These are phyloP conservation scores for Bothriochloa decipiens DNA, from an alignment of 176 grass and related monocot genomes.

Conservation along the genomic window DNA sequence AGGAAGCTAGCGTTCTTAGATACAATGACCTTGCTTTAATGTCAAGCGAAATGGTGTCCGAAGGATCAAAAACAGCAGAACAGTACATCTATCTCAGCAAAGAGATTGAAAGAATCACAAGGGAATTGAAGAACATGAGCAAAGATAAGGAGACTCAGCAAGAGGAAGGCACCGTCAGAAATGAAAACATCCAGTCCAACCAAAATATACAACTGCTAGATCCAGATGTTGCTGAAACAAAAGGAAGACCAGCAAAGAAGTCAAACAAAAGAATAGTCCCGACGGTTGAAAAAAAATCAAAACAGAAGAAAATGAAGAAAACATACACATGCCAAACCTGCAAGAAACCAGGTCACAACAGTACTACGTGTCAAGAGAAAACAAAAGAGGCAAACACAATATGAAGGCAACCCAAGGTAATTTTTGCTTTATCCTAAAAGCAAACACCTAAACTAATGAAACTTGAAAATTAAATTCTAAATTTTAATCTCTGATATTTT, in stretches of 20 bases:
- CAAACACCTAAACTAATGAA: too few species aligned
- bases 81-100: neutral
- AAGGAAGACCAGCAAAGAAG: neutral
- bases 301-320: neutral
- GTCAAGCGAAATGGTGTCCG: neutral
- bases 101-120: too few species aligned
- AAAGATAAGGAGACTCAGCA: accelerated
- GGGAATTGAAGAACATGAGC: too few species aligned
- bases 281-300: neutral
- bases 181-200: neutral
- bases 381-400: too few species aligned
- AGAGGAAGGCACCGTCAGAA: neutral
- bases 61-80: neutral
- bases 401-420: too few species aligned
- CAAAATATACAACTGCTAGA: neutral
- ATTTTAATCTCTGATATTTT: too few species aligned
- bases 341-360: neutral
- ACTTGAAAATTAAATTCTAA: too few species aligned
- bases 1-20: neutral
- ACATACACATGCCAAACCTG: neutral
- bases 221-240: neutral
- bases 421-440: too few species aligned
- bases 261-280: neutral
- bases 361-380: too few species aligned
- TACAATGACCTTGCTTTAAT: neutral